Base-by-base conservation (phyloP, 2,329 filamentous ascomycete genomes). In the Diatrype stigma region DNA sequence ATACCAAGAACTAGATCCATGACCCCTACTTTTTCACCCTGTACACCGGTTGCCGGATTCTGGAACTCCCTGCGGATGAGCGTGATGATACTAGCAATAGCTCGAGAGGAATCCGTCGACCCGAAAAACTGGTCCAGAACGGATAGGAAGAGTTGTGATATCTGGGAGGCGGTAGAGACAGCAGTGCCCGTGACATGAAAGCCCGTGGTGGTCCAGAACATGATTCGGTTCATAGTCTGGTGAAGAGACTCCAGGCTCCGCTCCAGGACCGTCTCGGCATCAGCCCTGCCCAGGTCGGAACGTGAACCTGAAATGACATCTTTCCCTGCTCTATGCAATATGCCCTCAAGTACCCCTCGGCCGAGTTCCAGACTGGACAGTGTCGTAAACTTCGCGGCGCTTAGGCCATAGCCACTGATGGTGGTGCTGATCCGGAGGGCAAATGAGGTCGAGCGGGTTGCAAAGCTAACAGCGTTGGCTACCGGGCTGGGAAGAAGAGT, bases 21-120 rank as follows among this genome's bases (percentile, higher is more conserved):
- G 14, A 85, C 76, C 2, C 82, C 77, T 21, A 87, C 80, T 44
- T 71, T 76, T 61, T 86, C 84, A 8, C 81, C 81, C 44, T 76
- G 72, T 2, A 73, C 70, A 5, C 82, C 82, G 0, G 82, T 85
- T 8, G 79, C 76, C 0, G 83, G 81, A 51, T 85, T 84, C 48
- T 79, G 77, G 52, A 87, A 85, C 63, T 87, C 84, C 51, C 82
- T 76, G 28, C 81, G 76, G 45, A 87, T 78, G 30, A 87, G 69
- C 1, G 80, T 80, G 56, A 87, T 77, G 60, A 87, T 86, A 62
- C 82, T 84, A 2, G 83, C 81, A 52, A 87, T 84, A 11, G 84
- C 84, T 38, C 83, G 72, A 2, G 84, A 86, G 2, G 83, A 85
- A 63, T 87, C 84, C n/a, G 84, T 87, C 2, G 81, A 84, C 14